A percentile compares a stretch with the other conserved stretches of the same genome.
These are phyloP conservation scores for Chalciporus sp. DNA, from an alignment of 1,284 basidiomycete genomes.

Conservation along the genomic window DNA sequence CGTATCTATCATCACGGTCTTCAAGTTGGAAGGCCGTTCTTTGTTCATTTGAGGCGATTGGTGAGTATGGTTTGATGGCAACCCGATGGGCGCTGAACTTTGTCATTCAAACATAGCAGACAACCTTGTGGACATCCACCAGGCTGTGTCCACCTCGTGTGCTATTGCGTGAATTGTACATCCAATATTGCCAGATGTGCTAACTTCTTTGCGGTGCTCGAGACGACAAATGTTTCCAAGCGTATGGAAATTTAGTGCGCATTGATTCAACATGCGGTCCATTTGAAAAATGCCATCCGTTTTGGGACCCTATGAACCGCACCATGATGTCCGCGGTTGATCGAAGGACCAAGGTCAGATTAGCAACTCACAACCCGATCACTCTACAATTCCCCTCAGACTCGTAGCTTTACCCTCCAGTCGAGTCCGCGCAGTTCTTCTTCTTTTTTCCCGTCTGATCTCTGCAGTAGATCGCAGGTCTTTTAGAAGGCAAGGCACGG, in stretches of 20 bases:
- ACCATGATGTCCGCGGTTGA: constrained; percentile 1
- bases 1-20: not conserved
- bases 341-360: not conserved
- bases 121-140: constrained; percentile 1
- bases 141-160: constrained; percentile 1
- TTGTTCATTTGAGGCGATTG: not conserved
- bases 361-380: not conserved
- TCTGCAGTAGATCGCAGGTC: not conserved
- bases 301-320: not conserved
- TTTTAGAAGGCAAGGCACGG: not conserved
- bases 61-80: not conserved
- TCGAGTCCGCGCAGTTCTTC: not conserved
- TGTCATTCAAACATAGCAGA: not conserved
- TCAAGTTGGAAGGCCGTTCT: not conserved
- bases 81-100: not conserved
- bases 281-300: not conserved
- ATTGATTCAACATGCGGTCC: not conserved
- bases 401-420: not conserved
- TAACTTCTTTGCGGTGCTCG: not conserved
- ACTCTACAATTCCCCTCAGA: not conserved
- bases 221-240: not conserved
- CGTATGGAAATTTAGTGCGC: not conserved
- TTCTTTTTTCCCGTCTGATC: not conserved
- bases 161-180: not conserved
- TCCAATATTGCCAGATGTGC: not conserved